Evolutionary conservation across 139 green algal genomes (phyloP).

Genomic region (Bryopsis sp.): DNA sequence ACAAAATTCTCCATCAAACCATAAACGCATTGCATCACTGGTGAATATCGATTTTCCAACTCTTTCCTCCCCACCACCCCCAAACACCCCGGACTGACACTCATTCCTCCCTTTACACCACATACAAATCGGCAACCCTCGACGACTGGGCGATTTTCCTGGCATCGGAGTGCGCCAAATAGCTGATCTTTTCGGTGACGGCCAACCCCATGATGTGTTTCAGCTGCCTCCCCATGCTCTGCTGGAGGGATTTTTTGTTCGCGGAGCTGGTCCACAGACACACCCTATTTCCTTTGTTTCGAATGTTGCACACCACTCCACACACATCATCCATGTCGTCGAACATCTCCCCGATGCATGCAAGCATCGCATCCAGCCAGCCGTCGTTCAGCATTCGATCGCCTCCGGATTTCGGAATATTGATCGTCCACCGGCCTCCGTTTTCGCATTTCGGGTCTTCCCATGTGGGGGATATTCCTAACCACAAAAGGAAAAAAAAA

Average conservation of each 20-base stretch:
- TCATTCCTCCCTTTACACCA: no score
- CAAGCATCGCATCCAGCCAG: slow-evolving; percentile 17
- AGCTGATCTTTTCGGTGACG: slow-evolving; percentile 11
- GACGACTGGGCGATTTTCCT: slow-evolving; percentile 6
- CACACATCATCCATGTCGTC: slow-evolving; percentile 15
- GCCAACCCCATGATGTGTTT: slow-evolving; percentile 10
- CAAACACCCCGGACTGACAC: no score
- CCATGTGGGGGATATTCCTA: slow-evolving; percentile 19
- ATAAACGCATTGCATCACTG: no score
- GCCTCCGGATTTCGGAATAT: neutral
- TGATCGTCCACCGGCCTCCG: slow-evolving; percentile 14
- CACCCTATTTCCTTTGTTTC: slow-evolving; percentile 13
- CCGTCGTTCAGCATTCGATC: slow-evolving; percentile 7
- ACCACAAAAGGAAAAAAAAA: no score
- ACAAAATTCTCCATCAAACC: no score
- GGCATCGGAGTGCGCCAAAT: slow-evolving; percentile 15
- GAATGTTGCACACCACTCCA: slow-evolving; percentile 18
- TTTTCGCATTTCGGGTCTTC: slow-evolving; percentile 7
- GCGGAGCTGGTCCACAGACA: slow-evolving; percentile 15
- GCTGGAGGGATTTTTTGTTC: slow-evolving; percentile 4
- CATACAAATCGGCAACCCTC: slow-evolving; percentile 1
- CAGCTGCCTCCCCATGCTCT: neutral
- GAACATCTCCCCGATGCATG: slow-evolving; percentile 20
- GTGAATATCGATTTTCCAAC: no score
- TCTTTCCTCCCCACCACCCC: no score